Base-by-base conservation (phyloP, 164 flowering plant genomes). In the Vitis rupestris region DNA sequence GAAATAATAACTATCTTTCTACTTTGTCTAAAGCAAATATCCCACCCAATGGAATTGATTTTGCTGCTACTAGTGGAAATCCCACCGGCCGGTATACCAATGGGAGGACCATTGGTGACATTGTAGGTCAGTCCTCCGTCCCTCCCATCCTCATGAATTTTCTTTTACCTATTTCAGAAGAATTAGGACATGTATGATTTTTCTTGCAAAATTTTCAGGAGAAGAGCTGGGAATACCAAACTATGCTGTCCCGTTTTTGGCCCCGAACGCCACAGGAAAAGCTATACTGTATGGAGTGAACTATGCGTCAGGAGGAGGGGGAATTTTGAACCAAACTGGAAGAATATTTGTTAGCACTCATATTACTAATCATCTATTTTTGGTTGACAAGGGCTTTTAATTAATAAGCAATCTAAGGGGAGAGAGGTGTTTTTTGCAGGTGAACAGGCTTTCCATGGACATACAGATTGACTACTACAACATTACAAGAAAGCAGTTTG, bases 261-360 rank as follows among this genome's bases (percentile, higher is more conserved):
- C 90, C 1, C 99, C 99, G 73, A 90, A 93, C 60, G n/a, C 90
- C 9, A 86, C 89, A 0, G 98, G 96, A 52, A 82, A 82, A 74
- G 74, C 84, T 9, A 78, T 90, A 61, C 57, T 89, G 17, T 63
- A 75, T 67, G 98, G 99, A 15, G 98, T 95, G 15, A 95, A 95
- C 75, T 95, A 90, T 76, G 99, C 97, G 37, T 95, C 98, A 1
- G 99, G 99, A 11, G 99, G 96, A 63, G 97, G 93, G 68, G 97
- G 99, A 62, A 88, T 93, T 19, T 67, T 95, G 85, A 95, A 95
- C 60, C 85, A 80, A 47, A 95, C 99, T 10, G 99, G 98, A 69
- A 87, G 92, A 75, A 80, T 93, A 15, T 95, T 95, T 79, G 98
- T 93, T 71, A 75, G 79, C 30, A 72, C 12, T 9, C 31, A 16